Conservation (phyloP, 116 monocot genomes). For the Cymodocea nodosa region DNA sequence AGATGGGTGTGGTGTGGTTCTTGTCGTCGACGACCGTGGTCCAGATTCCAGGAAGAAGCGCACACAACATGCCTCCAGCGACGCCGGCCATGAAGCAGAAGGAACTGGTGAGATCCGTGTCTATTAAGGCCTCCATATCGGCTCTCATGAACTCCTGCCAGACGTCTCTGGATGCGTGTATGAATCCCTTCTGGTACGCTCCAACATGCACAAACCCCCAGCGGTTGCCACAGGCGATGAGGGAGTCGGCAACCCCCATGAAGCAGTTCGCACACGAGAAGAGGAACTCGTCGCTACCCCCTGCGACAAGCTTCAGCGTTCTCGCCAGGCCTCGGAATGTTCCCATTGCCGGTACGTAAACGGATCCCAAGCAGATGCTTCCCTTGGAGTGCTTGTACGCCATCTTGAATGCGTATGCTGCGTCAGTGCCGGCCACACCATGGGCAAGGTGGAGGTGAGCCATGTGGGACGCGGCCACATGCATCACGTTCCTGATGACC, state of each 20-base stretch:
- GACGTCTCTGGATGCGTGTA: slow-evolving; percentile 30
- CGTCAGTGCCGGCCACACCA: not conserved
- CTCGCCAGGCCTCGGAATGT: slow-evolving; percentile 29
- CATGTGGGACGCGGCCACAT: slow-evolving; percentile 26
- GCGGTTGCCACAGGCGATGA: slow-evolving; percentile 35
- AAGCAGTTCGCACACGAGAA: slow-evolving; percentile 59
- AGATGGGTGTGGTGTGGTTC: slow-evolving; percentile 8
- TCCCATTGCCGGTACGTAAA: slow-evolving; percentile 18
- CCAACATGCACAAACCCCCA: slow-evolving; percentile 72
- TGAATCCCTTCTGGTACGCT: slow-evolving; percentile 26
- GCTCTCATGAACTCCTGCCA: slow-evolving; percentile 40
- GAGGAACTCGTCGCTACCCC: slow-evolving; percentile 55
- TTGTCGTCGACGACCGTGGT: slow-evolving; percentile 19
- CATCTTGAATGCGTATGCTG: slow-evolving; percentile 16
- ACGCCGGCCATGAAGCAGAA: slow-evolving; percentile 55
- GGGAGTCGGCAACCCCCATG: slow-evolving; percentile 24
- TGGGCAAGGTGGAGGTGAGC: slow-evolving; percentile 31
- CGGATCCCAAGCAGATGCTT: slow-evolving; percentile 37
- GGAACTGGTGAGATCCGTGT: slow-evolving; percentile 49
- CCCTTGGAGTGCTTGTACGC: slow-evolving; percentile 16
- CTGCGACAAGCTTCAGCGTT: slow-evolving; percentile 16
- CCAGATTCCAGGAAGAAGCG: slow-evolving; percentile 36
- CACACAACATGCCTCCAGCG: slow-evolving; percentile 31
- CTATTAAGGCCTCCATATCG: slow-evolving; percentile 36
- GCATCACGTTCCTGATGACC: slow-evolving; percentile 34